A percentile compares a stretch with the other conserved stretches of the same genome.
Evolutionary conservation across 352 stramenopile species (phyloP).

Genomic region (Thraustochytrium sp.): DNA sequence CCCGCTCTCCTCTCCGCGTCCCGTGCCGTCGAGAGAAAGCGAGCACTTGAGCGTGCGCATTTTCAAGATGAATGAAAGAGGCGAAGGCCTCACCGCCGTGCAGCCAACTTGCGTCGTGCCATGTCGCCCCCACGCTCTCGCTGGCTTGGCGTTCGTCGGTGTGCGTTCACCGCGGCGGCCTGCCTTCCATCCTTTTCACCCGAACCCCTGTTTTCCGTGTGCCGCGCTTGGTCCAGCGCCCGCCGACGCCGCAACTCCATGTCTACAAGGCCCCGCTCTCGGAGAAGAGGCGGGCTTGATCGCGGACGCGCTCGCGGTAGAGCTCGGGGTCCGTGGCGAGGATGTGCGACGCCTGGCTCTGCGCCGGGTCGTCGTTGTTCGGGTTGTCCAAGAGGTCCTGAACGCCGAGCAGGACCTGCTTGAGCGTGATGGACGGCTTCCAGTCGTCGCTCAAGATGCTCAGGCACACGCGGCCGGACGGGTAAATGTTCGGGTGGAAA

Average conservation of each 20-base stretch:
- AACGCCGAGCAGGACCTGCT: slow-evolving; percentile 79
- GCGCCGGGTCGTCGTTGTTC: slow-evolving; percentile 75
- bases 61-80: no score
- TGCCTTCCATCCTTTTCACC: no score
- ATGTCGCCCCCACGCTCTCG: no score
- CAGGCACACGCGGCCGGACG: slow-evolving; percentile 72
- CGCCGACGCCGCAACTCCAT: background rate
- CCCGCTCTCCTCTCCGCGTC: no score
- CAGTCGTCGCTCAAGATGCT: slow-evolving; percentile 80
- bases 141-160: no score
- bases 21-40: no score
- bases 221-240: background rate
- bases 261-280: background rate
- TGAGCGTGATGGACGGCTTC: slow-evolving; percentile 80
- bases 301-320: slow-evolving; percentile 69
- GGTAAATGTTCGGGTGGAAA: slow-evolving; percentile 79
- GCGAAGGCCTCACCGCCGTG: no score
- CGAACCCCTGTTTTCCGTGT: no score
- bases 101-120: no score
- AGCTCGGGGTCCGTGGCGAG: slow-evolving; percentile 78
- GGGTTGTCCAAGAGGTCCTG: slow-evolving; percentile 75
- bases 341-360: slow-evolving; percentile 75
- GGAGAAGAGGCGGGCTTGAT: background rate
- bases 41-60: no score
- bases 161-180: no score